A percentile compares a stretch with the other conserved stretches of the same genome.
phyloP scores from a whole-genome alignment of 2,329 filamentous ascomycete genomes.

The Penicillium sp. region DNA sequence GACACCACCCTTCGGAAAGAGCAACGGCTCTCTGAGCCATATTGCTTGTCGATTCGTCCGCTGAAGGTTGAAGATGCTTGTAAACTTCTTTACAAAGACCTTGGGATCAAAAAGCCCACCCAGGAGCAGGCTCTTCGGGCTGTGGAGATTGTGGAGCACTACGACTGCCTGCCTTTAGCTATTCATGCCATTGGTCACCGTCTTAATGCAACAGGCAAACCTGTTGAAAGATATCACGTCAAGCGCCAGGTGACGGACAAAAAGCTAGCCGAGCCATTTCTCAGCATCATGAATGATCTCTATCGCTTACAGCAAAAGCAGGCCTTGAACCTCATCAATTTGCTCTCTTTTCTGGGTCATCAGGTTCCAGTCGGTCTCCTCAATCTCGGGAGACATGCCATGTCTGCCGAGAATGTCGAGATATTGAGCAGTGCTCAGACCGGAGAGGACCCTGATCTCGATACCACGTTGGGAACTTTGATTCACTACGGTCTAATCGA shows the following conservation, averaged over 20 bases:
- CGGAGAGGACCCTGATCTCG: constrained; percentile 41
- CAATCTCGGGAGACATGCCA: constrained; percentile 49
- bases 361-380: constrained; percentile 68
- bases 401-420: constrained; percentile 35
- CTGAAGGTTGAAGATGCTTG: constrained; percentile 60
- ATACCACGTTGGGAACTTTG: constrained; percentile 47
- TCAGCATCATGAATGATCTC: constrained; percentile 51
- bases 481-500: constrained; percentile 50
- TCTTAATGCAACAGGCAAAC: constrained; percentile 61
- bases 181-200: constrained; percentile 67
- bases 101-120: constrained; percentile 59
- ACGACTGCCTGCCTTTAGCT: constrained; percentile 66
- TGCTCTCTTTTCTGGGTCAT: constrained; percentile 66
- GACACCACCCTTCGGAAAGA: constrained; percentile 58
- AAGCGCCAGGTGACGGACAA: constrained; percentile 58
- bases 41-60: constrained; percentile 57
- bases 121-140: constrained; percentile 58
- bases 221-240: constrained; percentile 60
- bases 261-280: constrained; percentile 52
- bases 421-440: constrained; percentile 39
- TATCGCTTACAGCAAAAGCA: constrained; percentile 45
- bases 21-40: constrained; percentile 60
- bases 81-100: constrained; percentile 61
- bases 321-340: constrained; percentile 64
- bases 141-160: constrained; percentile 62